Conservation (phyloP, 2,329 filamentous ascomycete species). For the Microcyclosporella mali region DNA sequence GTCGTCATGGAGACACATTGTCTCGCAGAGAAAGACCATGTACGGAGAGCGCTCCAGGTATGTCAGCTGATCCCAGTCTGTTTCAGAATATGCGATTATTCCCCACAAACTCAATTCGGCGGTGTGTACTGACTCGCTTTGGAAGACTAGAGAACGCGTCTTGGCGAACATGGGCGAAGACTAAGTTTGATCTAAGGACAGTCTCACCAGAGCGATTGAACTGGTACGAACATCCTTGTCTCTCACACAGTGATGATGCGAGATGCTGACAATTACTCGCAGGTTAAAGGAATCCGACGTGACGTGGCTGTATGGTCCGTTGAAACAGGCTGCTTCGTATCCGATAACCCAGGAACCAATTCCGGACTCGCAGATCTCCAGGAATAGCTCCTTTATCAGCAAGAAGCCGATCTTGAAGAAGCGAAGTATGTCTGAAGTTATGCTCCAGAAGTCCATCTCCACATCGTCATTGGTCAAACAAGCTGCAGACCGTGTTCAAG, state of each 20-base stretch:
- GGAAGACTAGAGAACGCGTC: slow-evolving; percentile 81
- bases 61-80: background rate
- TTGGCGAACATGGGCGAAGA: slow-evolving; percentile 94
- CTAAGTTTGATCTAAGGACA: slow-evolving; percentile 78
- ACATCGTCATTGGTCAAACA: slow-evolving; percentile 85
- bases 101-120: background rate
- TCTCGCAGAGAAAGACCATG: slow-evolving; percentile 63
- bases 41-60: slow-evolving; percentile 66
- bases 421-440: slow-evolving; percentile 89
- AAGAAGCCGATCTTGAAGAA: slow-evolving; percentile 96
- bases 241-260: background rate
- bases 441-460: slow-evolving; percentile 83
- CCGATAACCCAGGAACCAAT: slow-evolving; percentile 46
- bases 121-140: too few species aligned
- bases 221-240: slow-evolving; percentile 57
- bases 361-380: slow-evolving; percentile 51
- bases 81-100: background rate
- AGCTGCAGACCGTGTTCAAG: slow-evolving; percentile 77
- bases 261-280: slow-evolving; percentile 28
- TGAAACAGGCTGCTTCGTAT: slow-evolving; percentile 65
- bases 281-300: slow-evolving; percentile 97
- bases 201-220: slow-evolving; percentile 88
- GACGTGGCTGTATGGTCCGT: slow-evolving; percentile 91
- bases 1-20: slow-evolving; percentile 93
- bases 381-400: slow-evolving; percentile 61